Evolutionary conservation across 2,329 filamentous ascomycete species (phyloP).

Genomic region (Sarocladium strictum): DNA sequence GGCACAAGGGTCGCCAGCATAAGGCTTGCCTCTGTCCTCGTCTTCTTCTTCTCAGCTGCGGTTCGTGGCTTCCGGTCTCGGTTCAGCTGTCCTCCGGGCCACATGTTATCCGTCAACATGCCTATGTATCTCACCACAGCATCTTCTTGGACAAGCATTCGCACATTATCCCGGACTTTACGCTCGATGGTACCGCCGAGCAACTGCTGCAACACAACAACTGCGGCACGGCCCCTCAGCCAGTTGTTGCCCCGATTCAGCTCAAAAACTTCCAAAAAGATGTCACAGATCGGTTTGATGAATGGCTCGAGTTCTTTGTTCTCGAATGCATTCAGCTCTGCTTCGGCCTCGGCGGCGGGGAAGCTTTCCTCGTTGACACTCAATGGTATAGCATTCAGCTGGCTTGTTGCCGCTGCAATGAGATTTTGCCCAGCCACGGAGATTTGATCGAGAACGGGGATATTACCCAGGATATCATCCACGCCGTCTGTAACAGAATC

Average conservation of each 20-base stretch:
- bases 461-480: constrained; percentile 95
- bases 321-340: constrained; percentile 89
- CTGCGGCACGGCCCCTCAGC: constrained; percentile 90
- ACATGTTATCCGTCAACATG: constrained; percentile 69
- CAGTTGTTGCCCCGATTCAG: constrained; percentile 94
- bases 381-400: constrained; percentile 52
- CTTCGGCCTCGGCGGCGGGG: constrained; percentile 73
- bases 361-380: constrained; percentile 44
- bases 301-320: constrained; percentile 86
- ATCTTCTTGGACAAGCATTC: constrained; percentile 68
- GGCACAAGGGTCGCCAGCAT: constrained; percentile 87
- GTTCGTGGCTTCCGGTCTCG: constrained; percentile 53
- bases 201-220: constrained; percentile 92
- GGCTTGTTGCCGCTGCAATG: constrained; percentile 66
- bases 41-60: constrained; percentile 67
- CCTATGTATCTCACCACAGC: constrained; percentile 70
- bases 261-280: constrained; percentile 94
- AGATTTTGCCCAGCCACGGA: constrained; percentile 89
- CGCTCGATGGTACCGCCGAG: constrained; percentile 94
- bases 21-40: constrained; percentile 77
- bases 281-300: constrained; percentile 96
- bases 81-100: constrained; percentile 63
- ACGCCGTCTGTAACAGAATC: constrained; percentile 96
- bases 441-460: constrained; percentile 90
- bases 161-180: constrained; percentile 83